Base-by-base conservation (phyloP, 176 grass and related monocot genomes). In the Calamus simplicifolius region DNA sequence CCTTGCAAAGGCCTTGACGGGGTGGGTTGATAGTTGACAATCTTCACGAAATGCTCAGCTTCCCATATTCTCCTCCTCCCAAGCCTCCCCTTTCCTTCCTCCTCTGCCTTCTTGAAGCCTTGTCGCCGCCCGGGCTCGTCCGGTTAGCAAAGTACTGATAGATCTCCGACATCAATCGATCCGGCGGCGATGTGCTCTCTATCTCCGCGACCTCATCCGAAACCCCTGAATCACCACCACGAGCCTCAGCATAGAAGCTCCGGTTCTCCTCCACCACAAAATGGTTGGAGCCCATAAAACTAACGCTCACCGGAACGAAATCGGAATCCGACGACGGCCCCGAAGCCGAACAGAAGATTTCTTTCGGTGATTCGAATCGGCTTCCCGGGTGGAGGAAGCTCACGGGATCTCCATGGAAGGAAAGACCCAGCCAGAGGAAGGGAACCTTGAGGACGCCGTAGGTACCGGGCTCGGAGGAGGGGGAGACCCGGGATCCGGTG, bases 71-170 rank as follows among this genome's bases (percentile, higher is more conserved):
- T 74, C 71, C 64, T 74, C 28, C 50, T 55, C 19, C 58, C 51
- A 12, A 43, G 35, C 35, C 13, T 43, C 35, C 3, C 35, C 35
- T 43, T 43, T 43, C 35, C 35, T 43, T 43, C 35, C 13, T 43
- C 35, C 50, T 64, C 50, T 74, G 71, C 29, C 59, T 74, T 61
- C 71, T 74, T 18, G 27, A 26, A 64, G 59, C 71, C 71, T 56
- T 74, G 25, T 74, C 71, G 23, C 71, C 50, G 6, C 71, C 54
- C 18, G 71, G 59, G 56, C 71, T 74, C 51, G 59, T 74, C 54
- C 25, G 71, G 60, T 74, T 74, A 35, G 71, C 71, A 64, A 74
- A 74, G 50, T 74, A 64, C 50, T 64, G 71, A 12, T 74, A 74
- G 50, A 74, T 74, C 59, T 74, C 59, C 71, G 64, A 74, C 23